Base-by-base conservation (phyloP, 352 stramenopile species). In the Phytophthora niederhauseri region DNA sequence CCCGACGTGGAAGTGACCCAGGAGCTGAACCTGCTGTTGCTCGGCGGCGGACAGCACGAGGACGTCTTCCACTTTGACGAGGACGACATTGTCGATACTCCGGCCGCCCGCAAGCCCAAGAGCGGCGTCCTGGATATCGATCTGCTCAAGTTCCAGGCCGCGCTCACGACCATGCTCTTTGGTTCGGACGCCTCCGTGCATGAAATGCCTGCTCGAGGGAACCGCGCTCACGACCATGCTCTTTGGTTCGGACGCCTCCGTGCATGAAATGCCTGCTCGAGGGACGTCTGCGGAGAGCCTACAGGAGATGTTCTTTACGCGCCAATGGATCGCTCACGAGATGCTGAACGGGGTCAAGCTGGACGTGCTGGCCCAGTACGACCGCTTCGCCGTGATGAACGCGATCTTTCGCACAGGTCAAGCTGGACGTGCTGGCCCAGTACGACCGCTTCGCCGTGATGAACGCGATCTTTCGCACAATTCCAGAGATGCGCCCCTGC, bases 1-100 rank as follows among this genome's bases (percentile, higher is more conserved):
- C 85, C 87, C 0, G 73, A 86, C 22, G 58, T 94, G 9, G 85
- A 95, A 51, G 85, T 95, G n/a, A 81, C 82, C 17, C 85, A 93
- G 62, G 85, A 95, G 61, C 76, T 95, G 8, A 95, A 95, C 52
- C 56, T 93, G 61, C 64, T 85, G 28, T 68, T 94, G 9, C 75
- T 93, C 1, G 81, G 76, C 0, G 72, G 81, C 11, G 67, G 75
- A 12, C 78, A 75, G 38, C 66, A 81, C 46, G 84, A 84, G 41
- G 80, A 89, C 43, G 79, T 95, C 17, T 91, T 94, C 46, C 72
- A 89, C 55, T 92, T 95, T 49, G 85, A 95, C 46, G 76, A 91
- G 20, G 85, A 95, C 60, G 74, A 89, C 20, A 57, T 66, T 51
- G 61, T 76, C 1, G 64, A 76, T 6, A 24, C 58, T n/a, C 61